Evolutionary conservation across 139 green algal species (phyloP), one percentile per base, ranked within the genome.

Genomic region (Chlorella vulgaris): DNA sequence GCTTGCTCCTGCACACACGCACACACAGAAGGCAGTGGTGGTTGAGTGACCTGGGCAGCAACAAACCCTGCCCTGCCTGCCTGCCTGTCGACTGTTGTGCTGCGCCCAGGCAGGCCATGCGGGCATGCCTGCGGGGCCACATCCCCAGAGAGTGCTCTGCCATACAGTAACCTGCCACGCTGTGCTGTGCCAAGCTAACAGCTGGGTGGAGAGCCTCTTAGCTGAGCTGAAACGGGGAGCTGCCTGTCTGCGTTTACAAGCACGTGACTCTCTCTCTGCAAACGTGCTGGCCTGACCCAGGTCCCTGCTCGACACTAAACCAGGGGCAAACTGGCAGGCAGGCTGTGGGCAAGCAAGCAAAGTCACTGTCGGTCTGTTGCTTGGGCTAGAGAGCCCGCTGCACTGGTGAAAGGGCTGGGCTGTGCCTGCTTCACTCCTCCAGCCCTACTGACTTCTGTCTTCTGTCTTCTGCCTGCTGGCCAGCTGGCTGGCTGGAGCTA

Each of bases 181-280:
- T 58, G 47, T 58, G 47, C 47, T 69, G 62, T 39, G 62, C 4
- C 29, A 65, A 13, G 58, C 4, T 42, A 10, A n/a, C 62, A 69
- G 39, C 47, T n/a, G n/a, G n/a, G n/a, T n/a, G n/a, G n/a, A n/a
- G n/a, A n/a, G n/a, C n/a, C 33, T 31, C 62, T 29, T 39, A 35
- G 18, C 2, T 33, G 62, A 29, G 3, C 2, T 43, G 36, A 33
- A 29, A 10, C 50, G 66, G 35, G 29, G 31, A 24, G 36, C 36
- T 73, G 66, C 66, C 21, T 73, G 62, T 69, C 31, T 28, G 47
- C 15, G 47, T 58, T 58, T 58, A 58, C 47, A n/a, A n/a, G n/a
- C n/a, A n/a, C n/a, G n/a, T n/a, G n/a, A n/a, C n/a, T n/a, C n/a
- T n/a, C n/a, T n/a, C n/a, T n/a, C n/a, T n/a, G n/a, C n/a, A n/a